Evolutionary conservation across 192 early-diverging fungal genomes (phyloP).

Genomic region (Coemansia sp.): DNA sequence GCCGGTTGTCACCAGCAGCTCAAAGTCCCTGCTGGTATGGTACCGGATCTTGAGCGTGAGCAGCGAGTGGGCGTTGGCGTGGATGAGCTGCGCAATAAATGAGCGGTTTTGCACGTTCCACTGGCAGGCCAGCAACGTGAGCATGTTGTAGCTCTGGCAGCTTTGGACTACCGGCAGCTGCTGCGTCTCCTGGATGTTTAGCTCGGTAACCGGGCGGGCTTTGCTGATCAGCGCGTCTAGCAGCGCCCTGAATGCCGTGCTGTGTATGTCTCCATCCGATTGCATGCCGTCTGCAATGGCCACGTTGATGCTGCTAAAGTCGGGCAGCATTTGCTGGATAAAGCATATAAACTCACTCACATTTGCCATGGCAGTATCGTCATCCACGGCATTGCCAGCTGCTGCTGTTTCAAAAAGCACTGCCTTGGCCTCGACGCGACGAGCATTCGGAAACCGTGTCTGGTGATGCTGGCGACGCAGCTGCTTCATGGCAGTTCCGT

Average conservation of each 20-base stretch:
- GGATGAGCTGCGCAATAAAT: not conserved
- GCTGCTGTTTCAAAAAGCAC: not conserved
- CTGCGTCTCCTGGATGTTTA: too few relatives aligned
- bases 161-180: too few relatives aligned
- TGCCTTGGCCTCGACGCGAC: not conserved
- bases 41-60: not conserved
- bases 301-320: not conserved
- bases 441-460: not conserved
- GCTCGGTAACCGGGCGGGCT: too few relatives aligned
- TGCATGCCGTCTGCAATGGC: not conserved
- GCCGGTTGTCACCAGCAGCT: not conserved
- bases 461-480: not conserved
- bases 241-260: not conserved
- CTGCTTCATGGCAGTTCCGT: not conserved
- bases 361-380: not conserved
- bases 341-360: not conserved
- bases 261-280: not conserved
- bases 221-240: not conserved
- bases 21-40: not conserved
- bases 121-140: not conserved
- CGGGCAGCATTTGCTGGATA: not conserved
- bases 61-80: not conserved
- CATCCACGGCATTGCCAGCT: not conserved
- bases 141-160: too few relatives aligned
- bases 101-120: not conserved